Evolutionary conservation across 2,329 filamentous ascomycete genomes (phyloP).

Genomic region (Clathrospora elynae): DNA sequence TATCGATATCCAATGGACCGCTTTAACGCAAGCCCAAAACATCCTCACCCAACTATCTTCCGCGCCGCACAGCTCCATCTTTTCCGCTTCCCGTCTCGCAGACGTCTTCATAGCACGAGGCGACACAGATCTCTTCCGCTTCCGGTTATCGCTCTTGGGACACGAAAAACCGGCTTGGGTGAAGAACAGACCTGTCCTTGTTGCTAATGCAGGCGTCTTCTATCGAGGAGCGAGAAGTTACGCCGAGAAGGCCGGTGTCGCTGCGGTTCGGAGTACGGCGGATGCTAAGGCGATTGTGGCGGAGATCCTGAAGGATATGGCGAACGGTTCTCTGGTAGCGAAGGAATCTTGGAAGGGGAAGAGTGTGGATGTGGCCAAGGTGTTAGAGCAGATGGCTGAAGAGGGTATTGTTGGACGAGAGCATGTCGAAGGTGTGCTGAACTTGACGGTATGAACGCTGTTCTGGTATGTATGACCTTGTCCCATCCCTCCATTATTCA

Average conservation of each 20-base stretch:
- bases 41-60: constrained; percentile 34
- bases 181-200: constrained; percentile 41
- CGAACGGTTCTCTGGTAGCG: constrained; percentile 42
- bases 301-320: constrained; percentile 52
- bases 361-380: constrained; percentile 49
- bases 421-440: constrained; percentile 29
- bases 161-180: constrained; percentile 37
- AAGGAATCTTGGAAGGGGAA: constrained; percentile 49
- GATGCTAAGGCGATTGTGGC: constrained; percentile 57
- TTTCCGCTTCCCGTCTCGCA: constrained; percentile 36
- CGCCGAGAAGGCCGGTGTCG: constrained; percentile 34
- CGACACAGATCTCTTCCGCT: constrained; percentile 43
- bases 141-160: constrained; percentile 32
- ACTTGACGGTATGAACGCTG: constrained; percentile 8
- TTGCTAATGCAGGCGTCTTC: constrained; percentile 48
- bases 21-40: constrained; percentile 39
- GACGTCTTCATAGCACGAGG: constrained; percentile 42
- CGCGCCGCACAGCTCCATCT: constrained; percentile 17
- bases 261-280: constrained; percentile 52
- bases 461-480: no score
- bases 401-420: constrained; percentile 54
- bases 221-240: constrained; percentile 43
- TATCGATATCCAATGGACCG: constrained; percentile 40
- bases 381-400: constrained; percentile 59
- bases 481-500: no score